Conservation (phyloP, 202 grass and related monocot species). For the Thinopyrum obtusiflorum region DNA sequence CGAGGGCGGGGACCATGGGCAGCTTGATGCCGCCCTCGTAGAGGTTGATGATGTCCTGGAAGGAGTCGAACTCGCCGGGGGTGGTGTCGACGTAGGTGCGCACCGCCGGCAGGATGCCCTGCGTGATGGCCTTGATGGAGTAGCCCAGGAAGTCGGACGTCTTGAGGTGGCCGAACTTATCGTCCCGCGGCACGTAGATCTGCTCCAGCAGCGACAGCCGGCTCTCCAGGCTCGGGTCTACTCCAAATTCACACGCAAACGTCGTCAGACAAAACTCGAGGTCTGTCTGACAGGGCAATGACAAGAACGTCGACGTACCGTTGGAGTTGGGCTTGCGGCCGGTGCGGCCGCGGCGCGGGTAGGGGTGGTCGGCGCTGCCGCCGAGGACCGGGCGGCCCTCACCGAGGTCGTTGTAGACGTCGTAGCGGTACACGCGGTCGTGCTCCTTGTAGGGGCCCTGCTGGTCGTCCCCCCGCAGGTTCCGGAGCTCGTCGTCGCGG, state of each 20-base stretch:
- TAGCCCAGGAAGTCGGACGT: slow-evolving; percentile 70
- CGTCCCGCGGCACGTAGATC: slow-evolving; percentile 88
- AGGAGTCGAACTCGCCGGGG: slow-evolving; percentile 71
- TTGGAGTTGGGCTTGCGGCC: slow-evolving; percentile 38
- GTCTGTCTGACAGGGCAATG: too few species aligned
- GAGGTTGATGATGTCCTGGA: slow-evolving; percentile 61
- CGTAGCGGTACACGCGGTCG: slow-evolving; percentile 80
- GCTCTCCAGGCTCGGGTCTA: slow-evolving; percentile 57
- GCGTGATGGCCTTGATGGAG: slow-evolving; percentile 60
- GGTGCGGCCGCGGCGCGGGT: slow-evolving; percentile 75
- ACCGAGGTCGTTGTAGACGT: slow-evolving; percentile 84
- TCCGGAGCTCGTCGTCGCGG: slow-evolving; percentile 64
- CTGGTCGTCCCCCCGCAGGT: slow-evolving; percentile 62
- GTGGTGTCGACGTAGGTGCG: slow-evolving; percentile 48
- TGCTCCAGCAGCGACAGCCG: slow-evolving; percentile 45
- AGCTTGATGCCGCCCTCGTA: slow-evolving; percentile 75
- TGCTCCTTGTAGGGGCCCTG: slow-evolving; percentile 50
- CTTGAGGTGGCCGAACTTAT: slow-evolving; percentile 80
- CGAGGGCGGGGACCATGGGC: slow-evolving; percentile 37
- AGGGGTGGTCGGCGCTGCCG: slow-evolving; percentile 52
- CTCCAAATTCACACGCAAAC: too few species aligned
- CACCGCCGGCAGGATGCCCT: slow-evolving; percentile 58
- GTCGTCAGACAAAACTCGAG: too few species aligned
- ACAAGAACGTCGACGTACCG: too few species aligned
- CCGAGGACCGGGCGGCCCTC: slow-evolving; percentile 69